phyloP scores from a whole-genome alignment of 805 yeast species.

The Debaryomyces castellii region DNA sequence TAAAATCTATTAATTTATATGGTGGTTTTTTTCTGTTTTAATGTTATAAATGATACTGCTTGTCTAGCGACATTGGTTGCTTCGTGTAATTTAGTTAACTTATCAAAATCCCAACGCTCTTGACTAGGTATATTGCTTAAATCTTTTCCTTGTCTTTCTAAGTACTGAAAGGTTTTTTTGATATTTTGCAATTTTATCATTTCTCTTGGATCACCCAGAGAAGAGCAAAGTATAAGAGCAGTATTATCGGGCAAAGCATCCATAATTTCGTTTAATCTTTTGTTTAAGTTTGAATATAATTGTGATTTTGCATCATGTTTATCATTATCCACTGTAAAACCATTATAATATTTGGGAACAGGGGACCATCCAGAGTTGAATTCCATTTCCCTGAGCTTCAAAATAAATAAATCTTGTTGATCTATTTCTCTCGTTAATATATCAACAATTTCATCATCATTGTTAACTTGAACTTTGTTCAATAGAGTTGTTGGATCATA shows the following conservation, averaged over 20 bases:
- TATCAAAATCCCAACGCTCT: slow-evolving; percentile 51
- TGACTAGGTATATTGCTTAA: slow-evolving; percentile 40
- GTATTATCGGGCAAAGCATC: slow-evolving; percentile 56
- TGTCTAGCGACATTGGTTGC: slow-evolving; percentile 56
- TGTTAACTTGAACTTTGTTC: slow-evolving; percentile 39
- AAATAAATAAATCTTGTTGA: slow-evolving; percentile 48
- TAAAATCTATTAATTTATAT: background rate
- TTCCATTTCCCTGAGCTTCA: slow-evolving; percentile 61
- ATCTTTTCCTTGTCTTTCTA: slow-evolving; percentile 40
- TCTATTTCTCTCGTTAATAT: slow-evolving; percentile 34
- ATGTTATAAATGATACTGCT: slow-evolving; percentile 56
- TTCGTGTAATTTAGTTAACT: slow-evolving; percentile 44
- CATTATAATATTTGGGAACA: slow-evolving; percentile 20
- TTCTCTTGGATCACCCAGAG: slow-evolving; percentile 58
- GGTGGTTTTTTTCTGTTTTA: slow-evolving; percentile 26
- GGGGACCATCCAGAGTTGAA: slow-evolving; percentile 29
- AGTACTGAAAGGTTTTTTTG: slow-evolving; percentile 42
- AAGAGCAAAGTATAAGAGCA: slow-evolving; percentile 59
- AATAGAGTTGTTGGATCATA: slow-evolving; percentile 17
- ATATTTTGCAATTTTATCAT: slow-evolving; percentile 46
- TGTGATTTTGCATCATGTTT: slow-evolving; percentile 7
- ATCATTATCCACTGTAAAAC: slow-evolving; percentile 11
- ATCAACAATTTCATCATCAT: slow-evolving; percentile 61
- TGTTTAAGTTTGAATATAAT: slow-evolving; percentile 36
- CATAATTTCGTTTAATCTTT: slow-evolving; percentile 49